Base-by-base conservation (phyloP, 208 protist species). In the Trypanosoma melophagium region DNA sequence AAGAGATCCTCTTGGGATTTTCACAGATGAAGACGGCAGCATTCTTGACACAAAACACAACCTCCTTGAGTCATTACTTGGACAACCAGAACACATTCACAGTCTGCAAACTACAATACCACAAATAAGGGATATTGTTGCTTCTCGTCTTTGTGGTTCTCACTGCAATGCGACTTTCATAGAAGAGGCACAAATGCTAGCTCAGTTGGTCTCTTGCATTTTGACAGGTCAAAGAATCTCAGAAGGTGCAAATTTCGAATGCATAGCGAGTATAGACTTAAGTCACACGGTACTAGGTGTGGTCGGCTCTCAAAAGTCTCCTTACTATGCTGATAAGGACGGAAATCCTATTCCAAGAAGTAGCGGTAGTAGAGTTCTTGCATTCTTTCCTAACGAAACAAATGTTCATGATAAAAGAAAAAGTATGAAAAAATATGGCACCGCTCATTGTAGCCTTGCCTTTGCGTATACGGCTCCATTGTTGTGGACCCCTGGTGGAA, bases 391-490 rank as follows among this genome's bases (percentile, higher is more conserved):
- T 0, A 81, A 86, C 50, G 60, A 87, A 63, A 35, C 25, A 5
- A 38, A 62, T 53, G 69, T 58, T 5, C 52, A 62, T 7, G 16
- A n/a, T 9, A 60, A 49, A n/a, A 47, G 16, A n/a, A 47, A 47
- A 47, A 47, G 10, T 47, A 47, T 1, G 2, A 47, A 47, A 47
- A 47, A 47, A 47, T 24, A 59, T 21, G 17, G 31, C 8, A 56
- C 81, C 7, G 77, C 77, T 19, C 44, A 71, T 55, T 79, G 85
- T 52, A 84, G 77, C 44, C 58, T 87, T 14, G 71, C 68, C 5
- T 42, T 88, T 4, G 61, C 72, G 16, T 85, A 84, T 55, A 60
- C 87, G 3, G 69, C 68, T 0, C 86, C 86, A 19, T 74, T 88
- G 41, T 74, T 89, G 17, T 92, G 81, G 60, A 56, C 76, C 13